Evolutionary conservation across 192 early-diverging fungal genomes (phyloP).

Genomic region (Physocladia obscura): DNA sequence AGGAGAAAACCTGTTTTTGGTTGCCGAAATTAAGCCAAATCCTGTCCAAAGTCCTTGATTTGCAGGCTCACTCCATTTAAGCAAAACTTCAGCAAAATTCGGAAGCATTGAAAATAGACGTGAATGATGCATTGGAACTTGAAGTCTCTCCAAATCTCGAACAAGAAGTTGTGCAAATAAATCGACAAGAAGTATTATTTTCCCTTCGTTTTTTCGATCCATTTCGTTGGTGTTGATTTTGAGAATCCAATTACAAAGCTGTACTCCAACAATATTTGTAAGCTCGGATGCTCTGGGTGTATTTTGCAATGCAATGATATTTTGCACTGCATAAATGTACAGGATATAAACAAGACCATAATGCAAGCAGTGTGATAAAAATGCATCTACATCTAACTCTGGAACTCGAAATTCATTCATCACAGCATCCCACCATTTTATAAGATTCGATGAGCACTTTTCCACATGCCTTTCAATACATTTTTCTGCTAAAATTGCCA

Average conservation of each 20-base stretch:
- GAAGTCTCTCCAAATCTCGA: background rate
- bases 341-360: slow-evolving; percentile 38
- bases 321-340: slow-evolving; percentile 34
- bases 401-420: slow-evolving; percentile 22
- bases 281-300: background rate
- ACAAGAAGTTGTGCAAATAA: slow-evolving; percentile 31
- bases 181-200: slow-evolving; percentile 31
- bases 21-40: slow-evolving; percentile 20
- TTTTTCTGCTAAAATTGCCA: slow-evolving; percentile 34
- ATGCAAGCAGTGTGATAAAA: slow-evolving; percentile 38
- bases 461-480: slow-evolving; percentile 25
- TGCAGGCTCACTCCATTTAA: slow-evolving; percentile 34
- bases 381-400: slow-evolving; percentile 33
- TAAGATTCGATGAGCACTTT: background rate
- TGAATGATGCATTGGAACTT: slow-evolving; percentile 25
- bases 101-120: slow-evolving; percentile 23
- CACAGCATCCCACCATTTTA: background rate
- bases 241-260: slow-evolving; percentile 38
- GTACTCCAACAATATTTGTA: slow-evolving; percentile 35
- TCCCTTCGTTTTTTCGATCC: slow-evolving; percentile 21
- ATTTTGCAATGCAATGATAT: background rate
- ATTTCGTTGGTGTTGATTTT: slow-evolving; percentile 33
- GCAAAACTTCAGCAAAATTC: slow-evolving; percentile 24
- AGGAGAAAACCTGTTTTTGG: slow-evolving; percentile 13
- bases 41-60: slow-evolving; percentile 37